A percentile compares a stretch with the other conserved stretches of the same genome.
phyloP scores from a whole-genome alignment of 257 asterid species.

The Paraleonurus japonicus region DNA sequence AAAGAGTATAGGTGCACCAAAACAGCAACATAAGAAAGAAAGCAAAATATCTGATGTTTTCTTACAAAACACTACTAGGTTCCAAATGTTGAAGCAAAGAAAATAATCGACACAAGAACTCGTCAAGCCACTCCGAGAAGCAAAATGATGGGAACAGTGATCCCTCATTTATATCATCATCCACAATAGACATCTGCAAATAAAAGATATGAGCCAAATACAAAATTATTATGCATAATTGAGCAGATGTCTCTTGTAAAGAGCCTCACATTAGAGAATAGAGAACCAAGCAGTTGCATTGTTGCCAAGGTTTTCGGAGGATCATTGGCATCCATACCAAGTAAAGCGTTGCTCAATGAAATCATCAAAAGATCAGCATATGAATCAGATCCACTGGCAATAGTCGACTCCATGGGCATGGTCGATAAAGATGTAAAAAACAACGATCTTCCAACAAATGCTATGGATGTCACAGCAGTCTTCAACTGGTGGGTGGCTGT shows the following conservation, averaged over 20 bases:
- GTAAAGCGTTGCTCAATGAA: slow-evolving; percentile 87
- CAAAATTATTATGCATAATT: slow-evolving; percentile 5
- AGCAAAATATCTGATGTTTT: slow-evolving; percentile 32
- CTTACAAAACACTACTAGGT: slow-evolving; percentile 90
- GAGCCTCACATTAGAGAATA: slow-evolving; percentile 80
- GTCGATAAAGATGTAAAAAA: slow-evolving; percentile 57
- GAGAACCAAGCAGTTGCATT: slow-evolving; percentile 92
- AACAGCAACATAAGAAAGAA: slow-evolving; percentile 14
- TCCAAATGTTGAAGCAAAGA: slow-evolving; percentile 95
- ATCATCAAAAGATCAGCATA: slow-evolving; percentile 77
- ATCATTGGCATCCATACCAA: slow-evolving; percentile 99
- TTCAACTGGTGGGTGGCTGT: slow-evolving; percentile 99
- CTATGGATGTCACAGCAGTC: slow-evolving; percentile 92
- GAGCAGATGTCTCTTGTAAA: slow-evolving; percentile 20
- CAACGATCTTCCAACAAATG: slow-evolving; percentile 84
- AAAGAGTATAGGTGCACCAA: slow-evolving; percentile 14
- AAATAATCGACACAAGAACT: slow-evolving; percentile 88
- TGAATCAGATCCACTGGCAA: slow-evolving; percentile 52
- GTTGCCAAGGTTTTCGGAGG: slow-evolving; percentile 99
- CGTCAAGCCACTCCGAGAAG: slow-evolving; percentile 99
- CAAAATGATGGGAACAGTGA: slow-evolving; percentile 60
- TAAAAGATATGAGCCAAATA: slow-evolving; percentile 37
- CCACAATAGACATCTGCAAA: slow-evolving; percentile 81
- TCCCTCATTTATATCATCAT: slow-evolving; percentile 57
- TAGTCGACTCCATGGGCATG: slow-evolving; percentile 41